Evolutionary conservation across 1,139 yeast species (phyloP), one percentile per base, ranked within the genome.

Genomic region (Suzukiozyma palmioleophila): DNA sequence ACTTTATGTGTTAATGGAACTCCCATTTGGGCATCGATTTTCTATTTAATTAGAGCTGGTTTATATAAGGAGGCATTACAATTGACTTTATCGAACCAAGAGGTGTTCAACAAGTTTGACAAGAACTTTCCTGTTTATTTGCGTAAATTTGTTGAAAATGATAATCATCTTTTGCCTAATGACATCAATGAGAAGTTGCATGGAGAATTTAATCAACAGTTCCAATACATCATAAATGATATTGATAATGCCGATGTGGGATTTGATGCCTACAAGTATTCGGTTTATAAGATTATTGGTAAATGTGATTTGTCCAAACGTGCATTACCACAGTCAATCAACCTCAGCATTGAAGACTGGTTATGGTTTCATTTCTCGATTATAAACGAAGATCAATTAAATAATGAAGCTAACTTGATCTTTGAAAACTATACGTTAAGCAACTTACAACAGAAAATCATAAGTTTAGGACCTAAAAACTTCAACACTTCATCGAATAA

Each of bases 321-420:
- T 55, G 73, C 79, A n/a, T 73, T 90, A 39, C 94, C 96, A 3
- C 69, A 74, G 22, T 56, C 67, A 1, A 83, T 92, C 36, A 81
- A 90, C 33, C 64, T 81, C 35, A 86, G 95, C 44, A 78, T 90
- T 39, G 98, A 92, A 59, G 98, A 92, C 62, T 92, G 98, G 98
- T 62, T 90, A 40, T 92, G 98, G 99, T 78, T 86, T 57, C 97
- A 92, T 61, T 73, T 92, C 42, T 76, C 82, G 54, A 70, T 90
- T 26, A 78, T 85, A 13, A 79, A 82, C 43, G 94, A 85, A 51
- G 62, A 46, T 49, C 55, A 33, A 42, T 43, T 42, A 14, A 50
- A 48, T 31, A 53, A 59, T 24, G 62, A 62, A 11, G 64, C 64
- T 8, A 59, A 68, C 16, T 75, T 84, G 35, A 69, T 79, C 8